Percentiles rank a stretch among this genome's conserved stretches.
Conservation (phyloP, 2,329 filamentous ascomycete species). For the Calonectria honghensis region DNA sequence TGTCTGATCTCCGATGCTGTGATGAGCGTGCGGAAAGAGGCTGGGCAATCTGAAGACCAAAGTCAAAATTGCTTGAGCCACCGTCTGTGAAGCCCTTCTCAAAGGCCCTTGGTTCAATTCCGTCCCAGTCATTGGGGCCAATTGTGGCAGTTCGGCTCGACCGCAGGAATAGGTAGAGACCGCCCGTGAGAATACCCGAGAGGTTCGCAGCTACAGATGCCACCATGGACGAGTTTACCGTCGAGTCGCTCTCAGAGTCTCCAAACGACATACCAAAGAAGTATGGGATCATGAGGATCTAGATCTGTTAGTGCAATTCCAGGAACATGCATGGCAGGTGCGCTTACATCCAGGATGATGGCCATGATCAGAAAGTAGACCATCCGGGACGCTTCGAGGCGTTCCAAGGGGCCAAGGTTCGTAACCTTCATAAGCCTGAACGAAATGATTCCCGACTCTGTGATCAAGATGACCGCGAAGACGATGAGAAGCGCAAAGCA, state of each 20-base stretch:
- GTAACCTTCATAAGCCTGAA: slow-evolving; percentile 73
- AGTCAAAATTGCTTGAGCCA: slow-evolving; percentile 42
- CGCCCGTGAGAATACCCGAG: slow-evolving; percentile 78
- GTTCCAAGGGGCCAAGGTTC: slow-evolving; percentile 74
- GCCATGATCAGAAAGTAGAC: slow-evolving; percentile 79
- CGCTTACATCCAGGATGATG: slow-evolving; percentile 74
- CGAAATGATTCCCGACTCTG: slow-evolving; percentile 73
- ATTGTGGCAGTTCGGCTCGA: slow-evolving; percentile 77
- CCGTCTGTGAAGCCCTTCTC: slow-evolving; percentile 46
- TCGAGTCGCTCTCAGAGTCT: slow-evolving; percentile 61
- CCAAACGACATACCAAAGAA: slow-evolving; percentile 75
- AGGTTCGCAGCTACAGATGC: slow-evolving; percentile 80
- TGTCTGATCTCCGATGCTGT: slow-evolving; percentile 22
- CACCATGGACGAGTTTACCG: slow-evolving; percentile 75
- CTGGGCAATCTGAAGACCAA: slow-evolving; percentile 40
- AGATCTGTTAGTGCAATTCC: slow-evolving; percentile 56
- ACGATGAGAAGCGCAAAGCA: slow-evolving; percentile 73
- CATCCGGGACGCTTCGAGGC: slow-evolving; percentile 80
- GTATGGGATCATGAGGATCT: slow-evolving; percentile 78
- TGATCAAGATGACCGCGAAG: slow-evolving; percentile 70
- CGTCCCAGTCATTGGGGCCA: slow-evolving; percentile 66
- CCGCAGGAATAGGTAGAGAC: slow-evolving; percentile 80
- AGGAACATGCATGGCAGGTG: not conserved
- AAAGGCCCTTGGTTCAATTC: slow-evolving; percentile 38
- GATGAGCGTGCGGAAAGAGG: slow-evolving; percentile 34